Conservation (phyloP, 2,329 filamentous ascomycete genomes). For the Annulohypoxylon truncatum region DNA sequence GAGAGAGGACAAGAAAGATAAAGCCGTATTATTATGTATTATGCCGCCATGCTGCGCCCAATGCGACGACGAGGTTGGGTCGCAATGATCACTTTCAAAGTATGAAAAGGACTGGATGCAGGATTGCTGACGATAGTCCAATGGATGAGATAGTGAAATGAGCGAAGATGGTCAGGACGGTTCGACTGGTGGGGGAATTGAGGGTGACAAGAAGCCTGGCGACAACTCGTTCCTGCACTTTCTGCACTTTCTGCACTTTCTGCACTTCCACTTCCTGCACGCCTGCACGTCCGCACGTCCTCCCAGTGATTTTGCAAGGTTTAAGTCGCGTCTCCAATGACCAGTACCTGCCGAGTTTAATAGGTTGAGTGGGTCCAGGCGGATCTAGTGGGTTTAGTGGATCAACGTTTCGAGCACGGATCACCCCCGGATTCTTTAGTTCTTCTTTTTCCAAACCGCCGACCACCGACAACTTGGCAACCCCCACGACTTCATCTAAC, state of each 20-base stretch:
- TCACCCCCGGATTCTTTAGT: slow-evolving; percentile 36
- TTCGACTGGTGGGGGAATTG: slow-evolving; percentile 25
- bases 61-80: slow-evolving; percentile 48
- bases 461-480: background rate
- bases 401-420: slow-evolving; percentile 22
- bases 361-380: slow-evolving; percentile 8
- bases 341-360: slow-evolving; percentile 7
- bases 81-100: slow-evolving; percentile 41
- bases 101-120: slow-evolving; percentile 33
- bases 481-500: slow-evolving; percentile 31
- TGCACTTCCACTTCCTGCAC: slow-evolving; percentile 14
- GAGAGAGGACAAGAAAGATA: slow-evolving; percentile 44
- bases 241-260: slow-evolving; percentile 12
- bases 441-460: background rate
- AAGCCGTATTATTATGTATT: slow-evolving; percentile 47
- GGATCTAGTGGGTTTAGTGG: background rate
- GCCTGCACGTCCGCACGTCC: slow-evolving; percentile 24
- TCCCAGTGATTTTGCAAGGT: slow-evolving; percentile 10
- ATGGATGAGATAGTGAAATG: slow-evolving; percentile 37
- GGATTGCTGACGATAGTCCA: slow-evolving; percentile 38
- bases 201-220: slow-evolving; percentile 39
- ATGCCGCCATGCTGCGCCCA: slow-evolving; percentile 48
- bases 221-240: slow-evolving; percentile 5
- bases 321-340: slow-evolving; percentile 23
- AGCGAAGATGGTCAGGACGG: background rate